These are phyloP conservation scores for Russula dissimulans DNA, from an alignment of 768 basidiomycete species.

Conservation along the genomic window DNA sequence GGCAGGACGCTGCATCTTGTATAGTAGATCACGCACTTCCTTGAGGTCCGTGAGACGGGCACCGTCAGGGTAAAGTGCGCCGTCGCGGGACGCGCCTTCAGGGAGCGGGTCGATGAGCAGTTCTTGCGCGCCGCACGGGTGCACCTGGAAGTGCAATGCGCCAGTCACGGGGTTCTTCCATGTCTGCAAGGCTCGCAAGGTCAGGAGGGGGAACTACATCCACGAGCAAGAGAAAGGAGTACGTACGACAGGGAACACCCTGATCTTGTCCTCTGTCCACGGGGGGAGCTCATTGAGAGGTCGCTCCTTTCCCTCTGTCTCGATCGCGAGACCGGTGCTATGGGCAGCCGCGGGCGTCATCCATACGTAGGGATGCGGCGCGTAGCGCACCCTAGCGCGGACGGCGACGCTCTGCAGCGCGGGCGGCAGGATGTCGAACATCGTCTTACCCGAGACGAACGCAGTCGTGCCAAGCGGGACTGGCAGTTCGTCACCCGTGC, in stretches of 20 bases:
- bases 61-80: constrained; percentile 77
- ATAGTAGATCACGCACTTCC: constrained; percentile 62
- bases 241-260: constrained; percentile 57
- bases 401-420: constrained; percentile 72
- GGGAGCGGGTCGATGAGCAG: constrained; percentile 71
- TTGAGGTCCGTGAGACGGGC: constrained; percentile 64
- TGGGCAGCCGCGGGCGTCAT: constrained; percentile 66
- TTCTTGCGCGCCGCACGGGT: constrained; percentile 66
- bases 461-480: constrained; percentile 83
- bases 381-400: constrained; percentile 60
- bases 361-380: constrained; percentile 84
- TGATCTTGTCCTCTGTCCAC: constrained; percentile 74
- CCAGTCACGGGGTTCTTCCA: constrained; percentile 93
- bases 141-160: constrained; percentile 80
- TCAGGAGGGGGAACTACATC: not conserved
- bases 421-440: constrained; percentile 67
- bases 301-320: constrained; percentile 63
- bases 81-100: constrained; percentile 42
- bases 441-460: constrained; percentile 67
- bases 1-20: constrained; percentile 82
- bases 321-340: constrained; percentile 74
- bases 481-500: constrained; percentile 66
- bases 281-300: constrained; percentile 55
- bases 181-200: constrained; percentile 32
- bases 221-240: not conserved